These are phyloP conservation scores for Leccinum imitatum DNA, from an alignment of 768 basidiomycete genomes.

Conservation along the genomic window DNA sequence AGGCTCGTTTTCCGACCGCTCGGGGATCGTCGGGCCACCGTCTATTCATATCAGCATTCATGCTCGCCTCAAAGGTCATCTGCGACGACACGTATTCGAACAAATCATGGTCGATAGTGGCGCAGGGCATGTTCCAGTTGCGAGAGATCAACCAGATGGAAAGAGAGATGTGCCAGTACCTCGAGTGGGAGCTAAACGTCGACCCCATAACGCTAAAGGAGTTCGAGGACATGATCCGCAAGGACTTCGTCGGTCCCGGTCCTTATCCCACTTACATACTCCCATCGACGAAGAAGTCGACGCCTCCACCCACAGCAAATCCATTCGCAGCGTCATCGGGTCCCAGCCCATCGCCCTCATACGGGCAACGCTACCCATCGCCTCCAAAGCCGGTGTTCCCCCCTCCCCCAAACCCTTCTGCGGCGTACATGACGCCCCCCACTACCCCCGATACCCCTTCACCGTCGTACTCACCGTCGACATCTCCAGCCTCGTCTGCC, in stretches of 20 bases:
- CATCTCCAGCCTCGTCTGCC: conserved; percentile 60
- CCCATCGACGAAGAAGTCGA: conserved; percentile 60
- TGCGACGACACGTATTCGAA: conserved; percentile 95
- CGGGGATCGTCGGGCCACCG: conserved; percentile 73
- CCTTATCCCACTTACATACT: conserved; percentile 66
- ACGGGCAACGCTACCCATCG: conserved; percentile 30
- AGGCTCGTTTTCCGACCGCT: conserved; percentile 73
- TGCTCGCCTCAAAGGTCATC: conserved; percentile 77
- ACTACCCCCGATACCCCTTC: conserved; percentile 56
- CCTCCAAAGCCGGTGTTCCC: conserved; percentile 31
- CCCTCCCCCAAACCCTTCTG: conserved; percentile 10
- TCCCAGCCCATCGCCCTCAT: conserved; percentile 30
- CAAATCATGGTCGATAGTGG: conserved; percentile 90
- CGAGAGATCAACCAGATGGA: conserved; percentile 84
- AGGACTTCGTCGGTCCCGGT: conserved; percentile 56
- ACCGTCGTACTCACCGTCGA: conserved; percentile 47
- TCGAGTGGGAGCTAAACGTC: conserved; percentile 89
- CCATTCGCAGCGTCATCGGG: conserved; percentile 35
- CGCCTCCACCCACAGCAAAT: conserved; percentile 36
- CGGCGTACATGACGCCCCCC: conserved; percentile 30
- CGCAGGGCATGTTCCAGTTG: conserved; percentile 79
- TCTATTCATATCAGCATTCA: conserved; percentile 69
- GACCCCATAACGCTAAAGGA: conserved; percentile 58
- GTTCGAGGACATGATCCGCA: conserved; percentile 59
- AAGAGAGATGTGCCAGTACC: conserved; percentile 77